phyloP scores from a whole-genome alignment of 2,329 filamentous ascomycete genomes.

The Chalaropsis ovoidea region DNA sequence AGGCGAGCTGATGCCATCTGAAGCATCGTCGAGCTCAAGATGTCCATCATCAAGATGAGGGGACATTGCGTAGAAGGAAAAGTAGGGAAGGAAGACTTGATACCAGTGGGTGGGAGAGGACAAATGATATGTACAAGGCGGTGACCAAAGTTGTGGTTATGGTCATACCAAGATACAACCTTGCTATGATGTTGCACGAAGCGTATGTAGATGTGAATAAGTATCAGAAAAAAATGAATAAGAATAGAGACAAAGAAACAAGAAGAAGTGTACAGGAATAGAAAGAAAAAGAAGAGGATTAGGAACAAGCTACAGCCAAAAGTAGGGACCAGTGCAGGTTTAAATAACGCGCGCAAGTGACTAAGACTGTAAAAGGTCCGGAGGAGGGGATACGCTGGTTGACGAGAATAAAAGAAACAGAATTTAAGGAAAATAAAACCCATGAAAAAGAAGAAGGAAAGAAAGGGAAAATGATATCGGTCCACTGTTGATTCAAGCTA shows the following conservation, averaged over 20 bases:
- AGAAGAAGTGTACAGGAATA: conserved; percentile 4
- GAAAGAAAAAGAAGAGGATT: conserved; percentile 11
- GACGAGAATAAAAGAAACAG: not conserved
- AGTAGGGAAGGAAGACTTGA: not conserved
- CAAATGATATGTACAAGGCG: not conserved
- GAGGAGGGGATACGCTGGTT: not conserved
- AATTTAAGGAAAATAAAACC: not conserved
- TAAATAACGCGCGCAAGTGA: conserved; percentile 9
- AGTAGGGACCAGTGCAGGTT: conserved; percentile 16
- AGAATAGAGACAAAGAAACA: not conserved
- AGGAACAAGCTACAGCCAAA: conserved; percentile 8
- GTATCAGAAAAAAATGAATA: not conserved
- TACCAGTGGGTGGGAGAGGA: not conserved
- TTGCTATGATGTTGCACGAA: conserved; percentile 2
- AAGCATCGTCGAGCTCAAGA: conserved; percentile 16
- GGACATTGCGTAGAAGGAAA: conserved; percentile 25
- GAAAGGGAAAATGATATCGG: conserved; percentile 1
- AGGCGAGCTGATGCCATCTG: conserved; percentile 17
- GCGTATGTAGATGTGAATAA: not conserved
- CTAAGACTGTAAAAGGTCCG: not conserved
- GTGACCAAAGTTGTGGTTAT: not conserved
- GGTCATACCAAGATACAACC: not conserved
- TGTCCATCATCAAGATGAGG: conserved; percentile 26
- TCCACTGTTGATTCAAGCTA: conserved; percentile 13
- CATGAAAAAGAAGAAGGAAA: not conserved